These are phyloP conservation scores for Colletotrichum lupini DNA, from an alignment of 2,329 filamentous ascomycete species.

Conservation along the genomic window DNA sequence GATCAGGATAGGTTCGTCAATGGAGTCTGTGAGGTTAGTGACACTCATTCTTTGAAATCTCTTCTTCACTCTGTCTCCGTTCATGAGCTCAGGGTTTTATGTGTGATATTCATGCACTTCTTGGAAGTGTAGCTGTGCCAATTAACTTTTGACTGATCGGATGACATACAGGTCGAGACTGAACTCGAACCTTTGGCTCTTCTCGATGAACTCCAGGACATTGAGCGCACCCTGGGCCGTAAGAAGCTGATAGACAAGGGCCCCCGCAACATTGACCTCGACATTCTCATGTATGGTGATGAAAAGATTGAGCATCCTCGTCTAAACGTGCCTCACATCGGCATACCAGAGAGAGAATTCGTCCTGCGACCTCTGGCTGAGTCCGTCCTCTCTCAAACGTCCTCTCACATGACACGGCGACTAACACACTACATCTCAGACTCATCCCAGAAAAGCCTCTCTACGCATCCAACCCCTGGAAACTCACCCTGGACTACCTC, in stretches of 20 bases:
- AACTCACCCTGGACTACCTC: constrained; percentile 69
- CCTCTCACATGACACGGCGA: background rate
- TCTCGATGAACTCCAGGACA: constrained; percentile 82
- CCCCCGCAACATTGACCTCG: constrained; percentile 92
- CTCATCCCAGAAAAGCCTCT: constrained; percentile 67
- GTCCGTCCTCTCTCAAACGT: constrained; percentile 54
- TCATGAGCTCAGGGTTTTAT: background rate
- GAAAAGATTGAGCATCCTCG: constrained; percentile 74
- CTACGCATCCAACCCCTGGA: constrained; percentile 67
- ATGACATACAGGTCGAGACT: constrained; percentile 77
- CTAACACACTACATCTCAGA: constrained; percentile 45
- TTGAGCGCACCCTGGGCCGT: constrained; percentile 84
- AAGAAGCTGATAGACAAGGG: constrained; percentile 92
- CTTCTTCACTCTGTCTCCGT: background rate
- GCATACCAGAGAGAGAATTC: constrained; percentile 92
- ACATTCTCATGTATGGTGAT: constrained; percentile 86
- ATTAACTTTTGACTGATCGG: constrained; percentile 19
- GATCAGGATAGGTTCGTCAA: constrained; percentile 93
- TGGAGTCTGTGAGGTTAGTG: constrained; percentile 86
- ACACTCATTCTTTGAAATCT: background rate
- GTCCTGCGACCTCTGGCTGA: constrained; percentile 88
- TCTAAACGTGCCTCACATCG: constrained; percentile 84
- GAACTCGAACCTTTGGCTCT: constrained; percentile 78
- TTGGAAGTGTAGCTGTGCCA: background rate
- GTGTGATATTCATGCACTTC: background rate